Conservation (phyloP, 192 early-diverging fungal genomes). For the Diversispora eburnea region DNA sequence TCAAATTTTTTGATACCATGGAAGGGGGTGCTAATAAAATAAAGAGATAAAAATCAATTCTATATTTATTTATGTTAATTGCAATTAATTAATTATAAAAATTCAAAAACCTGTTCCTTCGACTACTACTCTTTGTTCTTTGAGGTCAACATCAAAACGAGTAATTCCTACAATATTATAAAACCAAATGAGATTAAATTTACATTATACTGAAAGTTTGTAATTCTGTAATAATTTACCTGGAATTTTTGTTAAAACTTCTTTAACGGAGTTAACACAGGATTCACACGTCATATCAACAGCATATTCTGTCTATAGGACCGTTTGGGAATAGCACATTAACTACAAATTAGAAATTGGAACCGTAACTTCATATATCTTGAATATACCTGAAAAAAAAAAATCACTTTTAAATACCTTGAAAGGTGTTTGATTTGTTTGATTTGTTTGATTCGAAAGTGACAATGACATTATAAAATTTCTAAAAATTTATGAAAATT, state of each 20-base stretch:
- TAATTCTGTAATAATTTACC: slow-evolving; percentile 28
- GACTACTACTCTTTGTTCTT: slow-evolving; percentile 69
- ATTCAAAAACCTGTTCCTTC: slow-evolving; percentile 56
- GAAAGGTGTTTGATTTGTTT: too few species aligned
- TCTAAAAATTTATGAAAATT: too few species aligned
- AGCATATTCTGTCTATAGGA: slow-evolving; percentile 68
- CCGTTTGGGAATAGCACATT: too few species aligned
- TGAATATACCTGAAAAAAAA: too few species aligned
- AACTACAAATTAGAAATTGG: too few species aligned
- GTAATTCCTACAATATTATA: slow-evolving; percentile 48
- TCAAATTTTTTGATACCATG: slow-evolving; percentile 55
- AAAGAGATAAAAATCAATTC: neutral
- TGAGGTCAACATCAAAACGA: slow-evolving; percentile 62
- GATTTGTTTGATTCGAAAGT: too few species aligned
- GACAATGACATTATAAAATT: too few species aligned
- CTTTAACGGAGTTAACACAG: slow-evolving; percentile 66
- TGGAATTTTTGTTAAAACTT: slow-evolving; percentile 49
- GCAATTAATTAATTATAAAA: slow-evolving; percentile 1
- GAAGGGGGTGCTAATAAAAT: slow-evolving; percentile 58
- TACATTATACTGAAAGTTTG: neutral
- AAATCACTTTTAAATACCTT: too few species aligned
- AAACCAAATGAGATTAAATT: neutral
- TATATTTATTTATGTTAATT: neutral
- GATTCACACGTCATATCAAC: slow-evolving; percentile 83
- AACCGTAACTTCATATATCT: too few species aligned